phyloP scores from a whole-genome alignment of 129 eudicot species.

The carrot (Daucus carota) region DH1_v3.0 NC_030381.2:26623001-26623500 shows the following conservation, averaged over 20 bases:
- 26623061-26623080: neutral
- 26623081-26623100: neutral
- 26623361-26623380: neutral
- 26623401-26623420: too few species aligned
- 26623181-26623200: constrained; percentile 73
- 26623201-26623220: constrained; percentile 73
- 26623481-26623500: too few species aligned
- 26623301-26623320: constrained; percentile 79
- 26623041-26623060: too few species aligned
- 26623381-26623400: neutral
- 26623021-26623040: too few species aligned
- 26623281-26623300: constrained; percentile 69
- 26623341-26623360: constrained; percentile 44
- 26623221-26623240: constrained; percentile 70
- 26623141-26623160: constrained; percentile 21
- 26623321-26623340: constrained; percentile 16
- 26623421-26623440: too few species aligned
- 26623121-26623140: neutral
- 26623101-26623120: neutral
- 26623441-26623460: too few species aligned
- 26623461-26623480: too few species aligned
- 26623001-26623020: neutral
- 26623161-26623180: constrained; percentile 87
- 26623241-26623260: constrained; percentile 68
- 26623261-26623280: constrained; percentile 65